Conservation (phyloP, 768 basidiomycete genomes). For the Mycena latifolia region DNA sequence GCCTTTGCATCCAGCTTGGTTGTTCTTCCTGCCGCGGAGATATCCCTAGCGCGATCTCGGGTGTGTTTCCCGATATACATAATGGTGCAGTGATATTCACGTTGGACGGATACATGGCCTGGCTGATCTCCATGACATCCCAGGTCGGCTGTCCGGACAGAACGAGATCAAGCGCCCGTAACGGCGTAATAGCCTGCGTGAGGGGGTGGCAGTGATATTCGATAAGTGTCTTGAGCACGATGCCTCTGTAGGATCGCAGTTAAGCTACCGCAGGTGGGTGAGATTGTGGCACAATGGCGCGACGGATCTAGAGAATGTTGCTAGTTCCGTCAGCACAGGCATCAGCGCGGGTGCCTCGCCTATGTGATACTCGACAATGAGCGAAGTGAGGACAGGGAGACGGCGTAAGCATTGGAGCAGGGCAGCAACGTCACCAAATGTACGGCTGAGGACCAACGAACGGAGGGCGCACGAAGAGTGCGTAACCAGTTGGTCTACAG, state of each 20-base stretch:
- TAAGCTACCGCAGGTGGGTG: background rate
- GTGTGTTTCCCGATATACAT: too few species aligned
- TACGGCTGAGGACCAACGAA: background rate
- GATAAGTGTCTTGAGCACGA: background rate
- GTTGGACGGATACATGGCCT: too few species aligned
- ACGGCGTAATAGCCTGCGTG: too few species aligned
- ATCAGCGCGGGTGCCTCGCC: background rate
- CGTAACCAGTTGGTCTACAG: background rate
- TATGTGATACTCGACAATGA: background rate
- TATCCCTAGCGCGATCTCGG: too few species aligned
- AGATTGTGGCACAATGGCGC: background rate
- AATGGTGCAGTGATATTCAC: too few species aligned
- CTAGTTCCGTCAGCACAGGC: background rate
- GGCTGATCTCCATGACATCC: too few species aligned
- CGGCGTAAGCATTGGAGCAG: background rate
- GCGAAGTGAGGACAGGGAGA: background rate
- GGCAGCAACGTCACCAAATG: background rate
- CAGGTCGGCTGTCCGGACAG: too few species aligned
- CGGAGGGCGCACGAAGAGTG: conserved; percentile 5
- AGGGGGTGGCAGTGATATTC: background rate
- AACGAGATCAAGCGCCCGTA: too few species aligned
- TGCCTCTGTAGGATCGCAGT: background rate
- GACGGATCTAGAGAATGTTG: too few species aligned
- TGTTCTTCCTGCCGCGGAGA: too few species aligned
- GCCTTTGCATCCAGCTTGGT: too few species aligned